These are phyloP conservation scores for Xylaria bambusicola DNA, from an alignment of 495 filamentous ascomycete genomes.

Conservation along the genomic window DNA sequence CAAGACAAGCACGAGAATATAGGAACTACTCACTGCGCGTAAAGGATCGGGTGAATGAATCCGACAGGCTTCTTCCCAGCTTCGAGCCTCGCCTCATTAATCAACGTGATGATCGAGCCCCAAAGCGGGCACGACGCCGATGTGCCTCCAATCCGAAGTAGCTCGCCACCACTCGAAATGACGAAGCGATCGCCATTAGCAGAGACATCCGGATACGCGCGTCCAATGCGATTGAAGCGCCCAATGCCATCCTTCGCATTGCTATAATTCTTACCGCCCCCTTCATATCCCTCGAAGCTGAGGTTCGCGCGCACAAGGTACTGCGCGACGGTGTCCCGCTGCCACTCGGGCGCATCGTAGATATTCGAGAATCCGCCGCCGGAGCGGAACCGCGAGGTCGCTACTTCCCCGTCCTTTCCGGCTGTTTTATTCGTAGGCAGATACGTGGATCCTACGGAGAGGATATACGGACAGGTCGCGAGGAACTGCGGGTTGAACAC, in stretches of 20 bases:
- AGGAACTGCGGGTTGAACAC: conserved; percentile 37
- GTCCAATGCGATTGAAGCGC: conserved; percentile 55
- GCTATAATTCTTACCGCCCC: conserved; percentile 27
- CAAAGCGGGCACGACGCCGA: conserved; percentile 39
- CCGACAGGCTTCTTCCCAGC: conserved; percentile 59
- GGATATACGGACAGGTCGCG: conserved; percentile 34
- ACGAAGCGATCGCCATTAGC: conserved; percentile 61
- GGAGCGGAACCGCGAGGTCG: conserved; percentile 50
- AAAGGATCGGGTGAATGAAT: conserved; percentile 61
- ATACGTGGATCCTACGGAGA: conserved; percentile 32
- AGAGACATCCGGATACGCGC: conserved; percentile 62
- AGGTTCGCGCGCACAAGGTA: conserved; percentile 54
- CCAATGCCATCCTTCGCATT: conserved; percentile 22
- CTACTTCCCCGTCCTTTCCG: conserved; percentile 41
- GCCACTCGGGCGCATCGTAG: conserved; percentile 60
- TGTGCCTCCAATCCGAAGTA: conserved; percentile 49
- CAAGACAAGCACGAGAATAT: neutral
- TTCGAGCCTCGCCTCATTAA: conserved; percentile 62
- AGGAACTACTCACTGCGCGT: conserved; percentile 7
- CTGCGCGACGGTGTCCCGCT: conserved; percentile 49
- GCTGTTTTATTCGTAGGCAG: conserved; percentile 26
- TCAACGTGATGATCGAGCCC: conserved; percentile 55
- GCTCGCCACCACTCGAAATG: conserved; percentile 45
- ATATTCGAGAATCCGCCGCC: conserved; percentile 72
- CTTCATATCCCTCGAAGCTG: conserved; percentile 35